Conservation (phyloP, 306 rosid species). For the Dalbergia oliveri region DNA sequence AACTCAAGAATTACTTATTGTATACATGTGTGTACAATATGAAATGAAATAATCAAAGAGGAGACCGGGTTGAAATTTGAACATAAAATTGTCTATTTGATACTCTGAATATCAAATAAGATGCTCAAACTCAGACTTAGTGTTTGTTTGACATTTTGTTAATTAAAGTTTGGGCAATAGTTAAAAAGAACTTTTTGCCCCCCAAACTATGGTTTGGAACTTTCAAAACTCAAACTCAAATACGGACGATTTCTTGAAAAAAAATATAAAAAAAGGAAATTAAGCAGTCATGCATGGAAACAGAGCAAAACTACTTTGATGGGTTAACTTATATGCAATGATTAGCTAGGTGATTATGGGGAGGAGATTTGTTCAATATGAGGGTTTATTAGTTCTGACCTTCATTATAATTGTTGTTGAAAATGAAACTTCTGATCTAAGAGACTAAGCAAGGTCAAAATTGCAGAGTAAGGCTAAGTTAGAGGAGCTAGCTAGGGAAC, state of each 20-base stretch:
- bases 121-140: too few species aligned
- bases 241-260: background rate
- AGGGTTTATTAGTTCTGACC: slow-evolving; percentile 30
- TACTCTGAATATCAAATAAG: too few species aligned
- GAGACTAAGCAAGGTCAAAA: background rate
- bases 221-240: too few species aligned
- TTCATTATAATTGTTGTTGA: slow-evolving; percentile 23
- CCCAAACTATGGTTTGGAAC: too few species aligned
- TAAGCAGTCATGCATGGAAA: background rate
- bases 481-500: background rate
- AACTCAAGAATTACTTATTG: background rate
- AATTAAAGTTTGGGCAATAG: too few species aligned
- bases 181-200: too few species aligned
- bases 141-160: too few species aligned
- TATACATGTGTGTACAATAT: background rate
- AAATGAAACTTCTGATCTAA: background rate
- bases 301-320: background rate
- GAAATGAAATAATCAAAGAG: background rate
- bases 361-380: background rate
- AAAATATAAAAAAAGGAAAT: background rate
- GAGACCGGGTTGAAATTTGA: slow-evolving; percentile 7
- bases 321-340: background rate
- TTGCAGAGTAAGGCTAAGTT: background rate
- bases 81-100: background rate
- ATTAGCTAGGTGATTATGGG: background rate